Conservation (phyloP, 2,329 filamentous ascomycete genomes). For the Pseudogymnoascus sp. region DNA sequence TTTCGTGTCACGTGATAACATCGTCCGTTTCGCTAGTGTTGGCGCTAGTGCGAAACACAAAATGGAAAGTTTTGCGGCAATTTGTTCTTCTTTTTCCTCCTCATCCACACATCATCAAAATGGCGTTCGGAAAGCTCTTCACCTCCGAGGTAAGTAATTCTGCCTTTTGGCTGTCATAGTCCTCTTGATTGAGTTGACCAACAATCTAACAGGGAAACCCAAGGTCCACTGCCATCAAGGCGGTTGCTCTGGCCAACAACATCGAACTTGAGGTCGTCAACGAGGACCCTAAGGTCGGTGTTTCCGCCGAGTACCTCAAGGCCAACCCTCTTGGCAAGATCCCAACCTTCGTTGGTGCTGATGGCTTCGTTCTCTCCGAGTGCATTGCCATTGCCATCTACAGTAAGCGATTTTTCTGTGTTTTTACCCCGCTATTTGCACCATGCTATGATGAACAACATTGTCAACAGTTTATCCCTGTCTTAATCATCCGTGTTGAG, state of each 20-base stretch:
- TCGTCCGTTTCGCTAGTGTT: background rate
- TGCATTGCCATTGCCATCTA: slow-evolving; percentile 94
- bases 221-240: slow-evolving; percentile 80
- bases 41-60: slow-evolving; percentile 1
- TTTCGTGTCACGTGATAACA: background rate
- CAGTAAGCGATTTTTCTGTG: slow-evolving; percentile 54
- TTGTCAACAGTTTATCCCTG: slow-evolving; percentile 94
- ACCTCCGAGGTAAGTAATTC: slow-evolving; percentile 58
- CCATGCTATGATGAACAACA: slow-evolving; percentile 36
- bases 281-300: slow-evolving; percentile 55
- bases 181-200: slow-evolving; percentile 15
- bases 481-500: slow-evolving; percentile 91
- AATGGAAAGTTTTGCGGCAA: slow-evolving; percentile 8
- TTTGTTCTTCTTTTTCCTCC: slow-evolving; percentile 3
- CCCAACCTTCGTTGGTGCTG: slow-evolving; percentile 83
- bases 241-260: slow-evolving; percentile 95
- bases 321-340: slow-evolving; percentile 84
- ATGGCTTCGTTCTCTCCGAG: slow-evolving; percentile 86
- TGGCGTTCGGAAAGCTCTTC: slow-evolving; percentile 98
- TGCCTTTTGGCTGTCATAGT: slow-evolving; percentile 21
- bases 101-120: slow-evolving; percentile 39
- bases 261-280: slow-evolving; percentile 82
- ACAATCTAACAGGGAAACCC: slow-evolving; percentile 62
- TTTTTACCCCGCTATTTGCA: slow-evolving; percentile 12
- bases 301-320: slow-evolving; percentile 71